A percentile compares a stretch with the other conserved stretches of the same genome.
Conservation (phyloP, 768 basidiomycete genomes). For the Pilatotrama ljubarskyi region DNA sequence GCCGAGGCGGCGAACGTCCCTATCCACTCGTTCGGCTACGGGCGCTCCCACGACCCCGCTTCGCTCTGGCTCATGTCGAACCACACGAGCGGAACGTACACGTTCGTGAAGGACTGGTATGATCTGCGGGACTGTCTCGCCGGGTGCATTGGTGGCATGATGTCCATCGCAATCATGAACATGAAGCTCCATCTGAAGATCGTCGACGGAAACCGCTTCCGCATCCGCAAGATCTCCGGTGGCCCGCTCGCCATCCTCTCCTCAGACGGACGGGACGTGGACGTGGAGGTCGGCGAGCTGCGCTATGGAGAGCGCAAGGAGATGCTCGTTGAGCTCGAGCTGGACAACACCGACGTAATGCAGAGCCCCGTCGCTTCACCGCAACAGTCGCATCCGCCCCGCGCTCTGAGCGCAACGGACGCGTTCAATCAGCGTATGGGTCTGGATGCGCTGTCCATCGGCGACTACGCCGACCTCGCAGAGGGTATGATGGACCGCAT, state of each 20-base stretch:
- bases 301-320: conserved; percentile 97
- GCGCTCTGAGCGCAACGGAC: conserved; percentile 77
- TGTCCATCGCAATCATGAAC: conserved; percentile 89
- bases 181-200: conserved; percentile 97
- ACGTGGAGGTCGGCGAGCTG: conserved; percentile 92
- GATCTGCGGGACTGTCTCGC: conserved; percentile 90
- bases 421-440: conserved; percentile 87
- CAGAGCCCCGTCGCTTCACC: conserved; percentile 14
- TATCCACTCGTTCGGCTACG: conserved; percentile 97
- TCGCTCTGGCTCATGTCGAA: conserved; percentile 99
- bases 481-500: conserved; percentile 95
- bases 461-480: conserved; percentile 70
- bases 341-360: conserved; percentile 69
- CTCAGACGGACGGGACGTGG: conserved; percentile 91
- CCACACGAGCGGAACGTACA: conserved; percentile 96
- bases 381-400: conserved; percentile 22
- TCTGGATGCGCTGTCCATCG: conserved; percentile 70
- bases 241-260: conserved; percentile 84
- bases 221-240: conserved; percentile 92
- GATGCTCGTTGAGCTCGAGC: conserved; percentile 94
- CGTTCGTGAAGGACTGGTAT: conserved; percentile 98
- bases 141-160: conserved; percentile 94
- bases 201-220: conserved; percentile 87
- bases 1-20: conserved; percentile 96
- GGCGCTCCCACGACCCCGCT: conserved; percentile 94